phyloP scores from a whole-genome alignment of 2,329 filamentous ascomycete species.

The Fusarium camptoceras region DNA sequence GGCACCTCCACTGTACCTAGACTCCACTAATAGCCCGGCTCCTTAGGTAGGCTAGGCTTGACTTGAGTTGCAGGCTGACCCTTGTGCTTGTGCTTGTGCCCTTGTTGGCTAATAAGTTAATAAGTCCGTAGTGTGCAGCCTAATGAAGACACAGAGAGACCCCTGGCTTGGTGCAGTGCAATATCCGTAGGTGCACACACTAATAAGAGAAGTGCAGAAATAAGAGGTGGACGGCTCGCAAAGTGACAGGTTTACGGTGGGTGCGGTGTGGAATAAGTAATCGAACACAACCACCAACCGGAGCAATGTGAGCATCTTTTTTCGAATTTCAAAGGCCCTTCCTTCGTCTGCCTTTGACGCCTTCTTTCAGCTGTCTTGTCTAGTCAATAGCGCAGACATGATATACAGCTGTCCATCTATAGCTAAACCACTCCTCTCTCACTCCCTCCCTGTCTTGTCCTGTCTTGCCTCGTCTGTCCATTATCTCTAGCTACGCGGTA shows the following conservation, averaged over 20 bases:
- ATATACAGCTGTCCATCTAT: background rate
- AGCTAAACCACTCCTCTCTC: background rate
- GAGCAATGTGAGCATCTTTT: slow-evolving; percentile 4
- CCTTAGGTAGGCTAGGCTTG: slow-evolving; percentile 21
- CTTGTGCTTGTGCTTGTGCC: slow-evolving; percentile 26
- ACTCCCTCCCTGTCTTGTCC: background rate
- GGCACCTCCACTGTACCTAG: background rate
- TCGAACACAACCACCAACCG: background rate
- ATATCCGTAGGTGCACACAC: background rate
- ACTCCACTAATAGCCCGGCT: slow-evolving; percentile 9
- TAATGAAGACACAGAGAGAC: background rate
- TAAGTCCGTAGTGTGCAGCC: background rate
- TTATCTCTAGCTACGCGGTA: slow-evolving; percentile 23
- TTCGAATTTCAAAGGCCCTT: background rate
- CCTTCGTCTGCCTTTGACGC: background rate
- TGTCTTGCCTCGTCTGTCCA: slow-evolving; percentile 13
- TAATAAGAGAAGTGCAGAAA: background rate
- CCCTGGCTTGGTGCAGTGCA: slow-evolving; percentile 20
- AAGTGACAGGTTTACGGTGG: slow-evolving; percentile 44
- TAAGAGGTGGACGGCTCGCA: slow-evolving; percentile 24
- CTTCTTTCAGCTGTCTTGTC: slow-evolving; percentile 17
- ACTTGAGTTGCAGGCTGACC: slow-evolving; percentile 35
- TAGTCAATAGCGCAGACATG: slow-evolving; percentile 2
- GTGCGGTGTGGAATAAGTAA: slow-evolving; percentile 44
- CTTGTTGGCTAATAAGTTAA: slow-evolving; percentile 31